Evolutionary conservation across 495 filamentous ascomycete species (phyloP).

Genomic region (Parathielavia appendiculata): DNA sequence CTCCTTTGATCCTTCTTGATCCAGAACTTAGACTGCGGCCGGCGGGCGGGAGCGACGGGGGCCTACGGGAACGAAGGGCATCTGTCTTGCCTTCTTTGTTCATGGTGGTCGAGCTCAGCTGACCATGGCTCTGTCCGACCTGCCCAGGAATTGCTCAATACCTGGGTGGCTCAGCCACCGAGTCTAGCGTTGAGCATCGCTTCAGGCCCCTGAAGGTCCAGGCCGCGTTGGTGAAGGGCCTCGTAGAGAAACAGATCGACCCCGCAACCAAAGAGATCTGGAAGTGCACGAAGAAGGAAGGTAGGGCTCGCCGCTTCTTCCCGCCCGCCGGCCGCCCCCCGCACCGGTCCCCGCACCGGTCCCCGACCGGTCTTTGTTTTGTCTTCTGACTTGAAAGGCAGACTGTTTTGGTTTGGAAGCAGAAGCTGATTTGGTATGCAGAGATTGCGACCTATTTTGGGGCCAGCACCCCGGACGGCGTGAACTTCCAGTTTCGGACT

Average conservation of each 20-base stretch:
- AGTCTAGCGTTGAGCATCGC: conserved; percentile 40
- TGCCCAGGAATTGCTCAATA: conserved; percentile 31
- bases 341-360: not conserved
- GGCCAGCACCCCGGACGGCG: conserved; percentile 37
- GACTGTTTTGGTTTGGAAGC: not conserved
- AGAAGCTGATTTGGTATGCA: conserved; percentile 19
- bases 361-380: not conserved
- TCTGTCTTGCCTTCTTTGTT: too few relatives aligned
- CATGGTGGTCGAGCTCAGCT: conserved; percentile 1
- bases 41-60: conserved; percentile 7
- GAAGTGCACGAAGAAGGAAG: conserved; percentile 6
- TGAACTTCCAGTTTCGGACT: conserved; percentile 45
- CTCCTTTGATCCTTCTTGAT: conserved; percentile 4
- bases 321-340: not conserved
- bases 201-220: conserved; percentile 40
- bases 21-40: not conserved
- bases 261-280: not conserved
- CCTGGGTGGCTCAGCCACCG: conserved; percentile 33
- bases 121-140: conserved; percentile 11
- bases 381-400: not conserved
- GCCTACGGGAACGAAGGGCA: not conserved
- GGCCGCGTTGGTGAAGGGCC: conserved; percentile 38
- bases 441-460: conserved; percentile 44
- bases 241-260: conserved; percentile 45
- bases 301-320: conserved; percentile 13